phyloP scores from a whole-genome alignment of 2,329 filamentous ascomycete species.

The Cladosporium velox region DNA sequence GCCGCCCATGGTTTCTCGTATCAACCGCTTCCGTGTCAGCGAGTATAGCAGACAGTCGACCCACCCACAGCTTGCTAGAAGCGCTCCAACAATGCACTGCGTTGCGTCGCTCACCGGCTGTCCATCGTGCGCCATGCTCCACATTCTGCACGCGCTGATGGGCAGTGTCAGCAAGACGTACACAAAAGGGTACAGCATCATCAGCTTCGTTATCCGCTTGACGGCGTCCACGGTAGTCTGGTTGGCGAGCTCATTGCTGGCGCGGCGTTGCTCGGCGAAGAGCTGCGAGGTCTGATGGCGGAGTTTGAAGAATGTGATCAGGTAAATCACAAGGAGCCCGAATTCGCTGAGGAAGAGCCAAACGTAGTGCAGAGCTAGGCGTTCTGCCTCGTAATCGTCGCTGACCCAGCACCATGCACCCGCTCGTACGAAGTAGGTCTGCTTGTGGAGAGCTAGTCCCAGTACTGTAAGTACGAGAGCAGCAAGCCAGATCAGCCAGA shows the following conservation, averaged over 20 bases:
- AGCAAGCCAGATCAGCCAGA: slow-evolving; percentile 60
- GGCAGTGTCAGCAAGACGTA: slow-evolving; percentile 70
- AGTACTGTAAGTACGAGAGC: slow-evolving; percentile 59
- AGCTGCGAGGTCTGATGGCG: slow-evolving; percentile 32
- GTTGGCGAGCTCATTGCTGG: slow-evolving; percentile 26
- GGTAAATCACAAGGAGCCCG: slow-evolving; percentile 54
- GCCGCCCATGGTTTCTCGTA: slow-evolving; percentile 43
- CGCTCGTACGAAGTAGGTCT: slow-evolving; percentile 62
- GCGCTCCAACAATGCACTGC: slow-evolving; percentile 55
- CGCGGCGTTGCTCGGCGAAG: slow-evolving; percentile 22
- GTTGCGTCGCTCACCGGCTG: slow-evolving; percentile 39
- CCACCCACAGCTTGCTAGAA: slow-evolving; percentile 61
- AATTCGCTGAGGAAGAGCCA: slow-evolving; percentile 63
- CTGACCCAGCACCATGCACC: slow-evolving; percentile 71
- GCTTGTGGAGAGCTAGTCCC: slow-evolving; percentile 47
- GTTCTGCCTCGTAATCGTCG: slow-evolving; percentile 54
- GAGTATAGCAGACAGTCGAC: slow-evolving; percentile 62
- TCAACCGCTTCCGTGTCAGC: slow-evolving; percentile 57
- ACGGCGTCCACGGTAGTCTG: slow-evolving; percentile 32
- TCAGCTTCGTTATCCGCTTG: slow-evolving; percentile 55
- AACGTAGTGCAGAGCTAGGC: slow-evolving; percentile 64
- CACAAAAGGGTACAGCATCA: slow-evolving; percentile 68
- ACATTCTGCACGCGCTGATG: slow-evolving; percentile 64
- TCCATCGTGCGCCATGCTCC: slow-evolving; percentile 57
- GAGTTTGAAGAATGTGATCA: slow-evolving; percentile 36